phyloP scores from a whole-genome alignment of 1,284 basidiomycete species.

The Ceratobasidium sp. region DNA sequence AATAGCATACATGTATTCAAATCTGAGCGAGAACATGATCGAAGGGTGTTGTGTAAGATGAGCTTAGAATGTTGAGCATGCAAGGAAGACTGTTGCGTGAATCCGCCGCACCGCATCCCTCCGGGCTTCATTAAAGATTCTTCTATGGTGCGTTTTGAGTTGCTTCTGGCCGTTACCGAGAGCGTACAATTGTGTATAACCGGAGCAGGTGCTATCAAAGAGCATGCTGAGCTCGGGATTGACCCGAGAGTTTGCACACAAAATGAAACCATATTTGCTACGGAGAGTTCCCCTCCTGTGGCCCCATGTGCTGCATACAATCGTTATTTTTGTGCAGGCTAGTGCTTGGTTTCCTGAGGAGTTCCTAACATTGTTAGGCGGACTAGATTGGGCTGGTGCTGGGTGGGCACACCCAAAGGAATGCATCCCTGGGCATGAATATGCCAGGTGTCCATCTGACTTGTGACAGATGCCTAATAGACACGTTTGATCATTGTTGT shows the following conservation, averaged over 20 bases:
- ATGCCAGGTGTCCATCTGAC: neutral
- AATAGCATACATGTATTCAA: constrained; percentile 32
- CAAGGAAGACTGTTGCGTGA: too few species aligned
- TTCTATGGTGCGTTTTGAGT: neutral
- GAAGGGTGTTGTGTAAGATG: neutral
- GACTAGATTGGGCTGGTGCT: neutral
- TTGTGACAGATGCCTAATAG: too few species aligned
- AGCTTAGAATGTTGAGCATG: neutral
- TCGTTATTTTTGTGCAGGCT: neutral
- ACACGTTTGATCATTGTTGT: too few species aligned
- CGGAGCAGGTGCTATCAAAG: neutral
- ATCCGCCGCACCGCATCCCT: too few species aligned
- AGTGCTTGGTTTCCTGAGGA: neutral
- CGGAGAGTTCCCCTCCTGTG: neutral
- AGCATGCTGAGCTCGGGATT: neutral
- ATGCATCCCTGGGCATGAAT: constrained; percentile 6
- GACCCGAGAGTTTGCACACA: constrained; percentile 10
- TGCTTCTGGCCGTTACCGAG: neutral
- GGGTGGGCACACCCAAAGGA: neutral
- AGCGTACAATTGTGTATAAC: neutral
- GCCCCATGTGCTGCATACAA: neutral
- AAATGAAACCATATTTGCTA: neutral
- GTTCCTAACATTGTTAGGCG: neutral
- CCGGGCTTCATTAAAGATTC: constrained; percentile 18
- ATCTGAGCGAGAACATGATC: neutral